Base-by-base conservation (phyloP, 352 stramenopile species). In the Pythium coloratum region DNA sequence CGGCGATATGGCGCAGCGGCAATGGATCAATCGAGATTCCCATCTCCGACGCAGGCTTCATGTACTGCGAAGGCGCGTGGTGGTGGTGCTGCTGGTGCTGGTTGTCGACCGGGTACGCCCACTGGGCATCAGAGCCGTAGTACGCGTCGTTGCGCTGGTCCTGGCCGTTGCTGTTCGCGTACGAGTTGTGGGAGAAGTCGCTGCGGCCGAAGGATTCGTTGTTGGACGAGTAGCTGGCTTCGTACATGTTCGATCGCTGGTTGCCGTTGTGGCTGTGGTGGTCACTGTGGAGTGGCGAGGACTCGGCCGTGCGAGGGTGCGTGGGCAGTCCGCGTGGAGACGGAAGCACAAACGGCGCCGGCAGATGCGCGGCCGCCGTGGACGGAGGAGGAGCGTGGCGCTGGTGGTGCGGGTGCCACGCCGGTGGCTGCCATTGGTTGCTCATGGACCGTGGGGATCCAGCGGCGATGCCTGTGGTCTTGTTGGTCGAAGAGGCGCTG, bases 361-460 rank as follows among this genome's bases (percentile, higher is more conserved):
- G 62, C 6, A 69, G 33, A 20, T 67, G 62, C 18, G 62, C 62
- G 28, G 51, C 38, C 10, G 53, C 18, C 0, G 42, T 46, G n/a
- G 55, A 51, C 24, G 64, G 50, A 26, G 64, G 47, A 32, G 64
- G 50, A 28, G 32, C 28, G 50, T 62, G 64, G 57, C 38, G 64
- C 30, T 66, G 58, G 34, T 62, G 55, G 55, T 60, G 64, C 36
- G 61, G 58, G 49, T 62, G 57, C 56, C 51, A 64, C 49, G 53
- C 51, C 36, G 64, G 58, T 24, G 56, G 50, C 56, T 71, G 64
- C 58, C 64, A 66, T 42, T 71, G 64, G 64, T 65, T 71, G 64
- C 44, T 62, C n/a, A 44, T 58, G 16, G 61, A 20, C 28, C 36
- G 4, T 24, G 59, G 44, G 32, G 44, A 24, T 40, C 49, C 51